These are phyloP conservation scores for Graphiopsis chlorocephala DNA, from an alignment of 2,329 filamentous ascomycete species.

Conservation along the genomic window DNA sequence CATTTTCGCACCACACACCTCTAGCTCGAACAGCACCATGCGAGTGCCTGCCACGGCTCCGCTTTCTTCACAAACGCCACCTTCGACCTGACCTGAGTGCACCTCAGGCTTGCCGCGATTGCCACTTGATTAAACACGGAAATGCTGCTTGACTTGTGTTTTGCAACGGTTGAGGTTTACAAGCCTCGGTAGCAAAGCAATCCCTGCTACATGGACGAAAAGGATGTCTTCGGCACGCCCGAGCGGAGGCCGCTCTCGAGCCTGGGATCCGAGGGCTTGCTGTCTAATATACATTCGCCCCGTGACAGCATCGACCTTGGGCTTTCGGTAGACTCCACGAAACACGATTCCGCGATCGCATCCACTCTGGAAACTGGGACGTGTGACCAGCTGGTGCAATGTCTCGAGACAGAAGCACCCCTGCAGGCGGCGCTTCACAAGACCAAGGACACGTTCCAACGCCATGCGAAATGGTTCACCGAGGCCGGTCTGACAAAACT, in stretches of 20 bases:
- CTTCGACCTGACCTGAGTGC: not conserved
- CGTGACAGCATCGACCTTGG: conserved; percentile 5
- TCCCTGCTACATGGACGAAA: conserved; percentile 25
- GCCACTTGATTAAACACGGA: not conserved
- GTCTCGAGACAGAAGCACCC: conserved; percentile 8
- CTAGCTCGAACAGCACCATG: not conserved
- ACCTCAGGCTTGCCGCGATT: not conserved
- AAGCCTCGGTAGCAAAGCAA: not conserved
- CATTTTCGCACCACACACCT: not conserved
- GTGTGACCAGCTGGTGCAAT: conserved; percentile 2
- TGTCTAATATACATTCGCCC: not conserved
- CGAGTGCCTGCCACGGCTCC: conserved; percentile 6
- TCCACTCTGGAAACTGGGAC: conserved; percentile 1
- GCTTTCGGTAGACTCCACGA: not conserved
- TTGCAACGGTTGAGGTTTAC: not conserved
- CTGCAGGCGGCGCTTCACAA: conserved; percentile 22
- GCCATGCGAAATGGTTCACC: conserved; percentile 35
- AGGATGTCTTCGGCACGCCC: conserved; percentile 26
- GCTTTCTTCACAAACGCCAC: conserved; percentile 15
- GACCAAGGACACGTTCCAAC: conserved; percentile 26
- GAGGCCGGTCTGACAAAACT: conserved; percentile 25
- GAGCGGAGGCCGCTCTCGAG: conserved; percentile 31
- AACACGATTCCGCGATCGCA: not conserved
- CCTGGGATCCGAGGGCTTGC: conserved; percentile 16
- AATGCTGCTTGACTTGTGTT: conserved; percentile 3